Conservation (phyloP, 257 asterid genomes). For the Nicotiana benthamiana region DNA sequence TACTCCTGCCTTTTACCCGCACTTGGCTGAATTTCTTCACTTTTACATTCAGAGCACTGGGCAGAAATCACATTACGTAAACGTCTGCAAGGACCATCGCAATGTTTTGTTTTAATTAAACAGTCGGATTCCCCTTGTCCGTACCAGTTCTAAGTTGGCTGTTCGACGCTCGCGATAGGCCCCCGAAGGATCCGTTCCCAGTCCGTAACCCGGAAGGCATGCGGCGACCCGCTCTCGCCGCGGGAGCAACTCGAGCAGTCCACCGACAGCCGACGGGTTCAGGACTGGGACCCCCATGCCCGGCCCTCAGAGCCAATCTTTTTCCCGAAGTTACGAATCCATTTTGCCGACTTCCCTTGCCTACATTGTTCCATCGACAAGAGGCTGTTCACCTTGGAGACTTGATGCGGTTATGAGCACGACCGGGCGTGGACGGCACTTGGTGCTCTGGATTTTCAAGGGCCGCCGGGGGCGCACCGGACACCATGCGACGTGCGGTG, state of each 20-base stretch:
- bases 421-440: background rate
- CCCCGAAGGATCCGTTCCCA: slow-evolving; percentile 2
- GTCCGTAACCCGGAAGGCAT: background rate
- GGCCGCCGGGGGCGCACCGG: slow-evolving; percentile 46
- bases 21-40: slow-evolving; percentile 43
- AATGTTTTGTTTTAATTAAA: slow-evolving; percentile 59
- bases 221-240: background rate
- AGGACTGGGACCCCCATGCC: background rate
- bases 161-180: slow-evolving; percentile 5
- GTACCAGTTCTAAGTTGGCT: slow-evolving; percentile 11
- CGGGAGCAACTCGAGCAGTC: background rate
- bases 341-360: background rate
- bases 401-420: background rate
- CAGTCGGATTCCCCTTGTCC: slow-evolving; percentile 47
- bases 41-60: slow-evolving; percentile 35
- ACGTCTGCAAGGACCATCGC: slow-evolving; percentile 55
- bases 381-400: background rate
- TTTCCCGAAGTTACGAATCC: background rate
- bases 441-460: slow-evolving; percentile 38
- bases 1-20: slow-evolving; percentile 33
- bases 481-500: slow-evolving; percentile 1
- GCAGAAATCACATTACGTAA: slow-evolving; percentile 49
- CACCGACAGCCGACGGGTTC: background rate
- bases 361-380: background rate
- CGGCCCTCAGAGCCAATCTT: background rate